Evolutionary conservation across 2,329 filamentous ascomycete species (phyloP).

Genomic region (Hypoxylon sp.): DNA sequence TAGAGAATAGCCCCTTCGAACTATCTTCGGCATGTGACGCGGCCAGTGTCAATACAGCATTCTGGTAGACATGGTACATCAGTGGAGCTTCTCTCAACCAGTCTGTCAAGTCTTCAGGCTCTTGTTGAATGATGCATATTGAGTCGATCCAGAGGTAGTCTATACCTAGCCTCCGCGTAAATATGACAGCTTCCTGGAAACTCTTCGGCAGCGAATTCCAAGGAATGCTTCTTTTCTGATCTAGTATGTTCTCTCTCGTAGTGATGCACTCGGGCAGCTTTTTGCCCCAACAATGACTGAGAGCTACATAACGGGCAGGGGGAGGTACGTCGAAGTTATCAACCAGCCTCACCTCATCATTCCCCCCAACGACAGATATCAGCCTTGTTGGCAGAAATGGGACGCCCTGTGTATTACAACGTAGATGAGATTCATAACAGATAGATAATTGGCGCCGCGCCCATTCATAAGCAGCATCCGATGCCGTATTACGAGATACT

Average conservation of each 20-base stretch:
- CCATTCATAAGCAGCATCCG: conserved; percentile 16
- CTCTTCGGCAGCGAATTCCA: conserved; percentile 22
- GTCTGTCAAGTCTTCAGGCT: conserved; percentile 7
- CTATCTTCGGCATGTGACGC: conserved; percentile 15
- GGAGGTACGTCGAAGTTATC: not conserved
- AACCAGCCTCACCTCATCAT: conserved; percentile 3
- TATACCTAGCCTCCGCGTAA: conserved; percentile 19
- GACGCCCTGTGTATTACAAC: not conserved
- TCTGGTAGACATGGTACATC: conserved; percentile 25
- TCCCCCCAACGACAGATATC: conserved; percentile 1
- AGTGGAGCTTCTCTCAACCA: conserved; percentile 17
- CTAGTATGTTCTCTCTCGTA: not conserved
- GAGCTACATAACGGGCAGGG: conserved; percentile 15
- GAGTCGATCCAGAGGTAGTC: conserved; percentile 25
- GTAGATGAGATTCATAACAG: not conserved
- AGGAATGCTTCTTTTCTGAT: conserved; percentile 10
- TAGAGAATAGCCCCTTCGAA: conserved; percentile 14
- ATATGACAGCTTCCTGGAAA: conserved; percentile 12
- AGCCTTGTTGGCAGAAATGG: conserved; percentile 22
- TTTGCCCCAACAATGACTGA: conserved; percentile 23
- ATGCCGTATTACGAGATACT: conserved; percentile 15
- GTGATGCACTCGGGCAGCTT: conserved; percentile 15
- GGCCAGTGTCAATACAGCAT: conserved; percentile 17
- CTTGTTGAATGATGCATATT: conserved; percentile 4
- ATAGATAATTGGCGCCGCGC: conserved; percentile 1